Conservation (phyloP, 352 stramenopile genomes). For the Globisporangium acanthophoron region DNA sequence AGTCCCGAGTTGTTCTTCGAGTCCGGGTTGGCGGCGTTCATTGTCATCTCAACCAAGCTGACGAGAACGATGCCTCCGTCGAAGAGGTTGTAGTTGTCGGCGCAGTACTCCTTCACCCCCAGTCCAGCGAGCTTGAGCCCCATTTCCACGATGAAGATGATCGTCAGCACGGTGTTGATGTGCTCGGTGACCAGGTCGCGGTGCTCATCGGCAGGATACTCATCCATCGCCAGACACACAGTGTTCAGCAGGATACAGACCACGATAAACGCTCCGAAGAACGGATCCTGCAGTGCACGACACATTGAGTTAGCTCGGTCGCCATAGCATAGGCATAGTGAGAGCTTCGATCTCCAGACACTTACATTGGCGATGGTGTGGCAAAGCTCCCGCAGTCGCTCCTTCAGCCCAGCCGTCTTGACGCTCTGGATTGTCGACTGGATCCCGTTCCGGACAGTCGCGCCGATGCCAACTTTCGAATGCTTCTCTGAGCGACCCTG, state of each 20-base stretch:
- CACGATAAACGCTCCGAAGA: conserved; percentile 31
- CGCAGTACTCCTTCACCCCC: conserved; percentile 30
- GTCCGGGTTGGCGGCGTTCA: conserved; percentile 22
- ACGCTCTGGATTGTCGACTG: conserved; percentile 14
- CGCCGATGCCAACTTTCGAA: conserved; percentile 6
- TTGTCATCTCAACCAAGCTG: conserved; percentile 35
- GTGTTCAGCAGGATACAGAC: conserved; percentile 66
- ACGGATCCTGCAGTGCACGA: conserved; percentile 14
- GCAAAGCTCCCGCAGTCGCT: conserved; percentile 16
- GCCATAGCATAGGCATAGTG: neutral
- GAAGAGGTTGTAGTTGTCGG: conserved; percentile 53
- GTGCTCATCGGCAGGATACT: conserved; percentile 23
- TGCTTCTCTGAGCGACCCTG: neutral
- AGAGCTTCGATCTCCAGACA: neutral
- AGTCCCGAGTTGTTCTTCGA: conserved; percentile 41
- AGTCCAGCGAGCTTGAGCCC: conserved; percentile 61
- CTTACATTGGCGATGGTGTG: conserved; percentile 19
- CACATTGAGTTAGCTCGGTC: neutral
- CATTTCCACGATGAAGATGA: conserved; percentile 45
- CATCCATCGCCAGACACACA: conserved; percentile 45
- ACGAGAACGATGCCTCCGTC: conserved; percentile 51
- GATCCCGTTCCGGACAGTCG: conserved; percentile 12
- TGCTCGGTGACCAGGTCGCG: conserved; percentile 19
- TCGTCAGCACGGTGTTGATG: conserved; percentile 32
- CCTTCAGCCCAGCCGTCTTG: conserved; percentile 12